A percentile compares a stretch with the other conserved stretches of the same genome.
Evolutionary conservation across 2,329 filamentous ascomycete species (phyloP).

Genomic region (Verticillium nonalfalfae): DNA sequence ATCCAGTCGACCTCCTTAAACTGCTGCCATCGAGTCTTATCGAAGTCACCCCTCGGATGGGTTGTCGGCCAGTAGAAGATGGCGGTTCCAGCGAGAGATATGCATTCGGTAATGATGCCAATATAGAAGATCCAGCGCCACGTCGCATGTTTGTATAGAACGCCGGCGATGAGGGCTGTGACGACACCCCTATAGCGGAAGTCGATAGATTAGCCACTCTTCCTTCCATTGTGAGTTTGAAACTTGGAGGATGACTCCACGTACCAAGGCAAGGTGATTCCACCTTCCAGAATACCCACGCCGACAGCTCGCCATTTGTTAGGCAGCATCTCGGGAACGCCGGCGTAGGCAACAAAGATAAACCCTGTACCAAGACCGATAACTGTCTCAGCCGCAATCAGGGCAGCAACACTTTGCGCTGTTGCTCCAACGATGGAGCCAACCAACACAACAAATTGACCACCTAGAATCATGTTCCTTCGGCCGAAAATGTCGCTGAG

Average conservation of each 20-base stretch:
- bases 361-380: conserved; percentile 24
- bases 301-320: conserved; percentile 22
- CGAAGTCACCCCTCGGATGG: conserved; percentile 18
- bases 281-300: conserved; percentile 9
- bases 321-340: conserved; percentile 24
- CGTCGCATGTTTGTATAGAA: conserved; percentile 18
- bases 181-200: conserved; percentile 14
- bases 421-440: conserved; percentile 17
- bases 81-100: conserved; percentile 16
- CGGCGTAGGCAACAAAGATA: conserved; percentile 24
- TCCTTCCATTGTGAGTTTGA: neutral
- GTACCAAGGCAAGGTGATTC: conserved; percentile 8
- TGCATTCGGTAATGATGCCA: conserved; percentile 17
- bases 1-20: conserved; percentile 22
- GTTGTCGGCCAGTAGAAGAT: conserved; percentile 19
- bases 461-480: conserved; percentile 6
- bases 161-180: conserved; percentile 18
- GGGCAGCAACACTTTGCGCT: conserved; percentile 14
- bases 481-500: conserved; percentile 10
- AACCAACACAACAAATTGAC: conserved; percentile 3
- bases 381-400: conserved; percentile 21
- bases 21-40: conserved; percentile 20
- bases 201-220: neutral
- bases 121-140: conserved; percentile 21
- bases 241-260: conserved; percentile 14